Conservation (phyloP, 176 grass and related monocot genomes). For the Oryza meyeriana region DNA sequence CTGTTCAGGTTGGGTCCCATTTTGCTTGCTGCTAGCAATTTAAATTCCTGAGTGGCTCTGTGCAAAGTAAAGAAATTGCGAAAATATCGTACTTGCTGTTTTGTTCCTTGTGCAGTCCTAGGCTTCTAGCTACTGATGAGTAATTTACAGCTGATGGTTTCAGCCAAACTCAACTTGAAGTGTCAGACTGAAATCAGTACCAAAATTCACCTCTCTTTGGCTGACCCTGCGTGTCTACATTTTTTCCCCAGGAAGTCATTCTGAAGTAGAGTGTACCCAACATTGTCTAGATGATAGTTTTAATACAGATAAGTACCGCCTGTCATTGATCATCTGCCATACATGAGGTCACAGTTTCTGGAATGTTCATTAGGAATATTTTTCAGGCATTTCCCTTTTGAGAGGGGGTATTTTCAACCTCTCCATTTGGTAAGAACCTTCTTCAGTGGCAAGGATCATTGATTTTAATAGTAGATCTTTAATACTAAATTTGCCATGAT, state of each 20-base stretch:
- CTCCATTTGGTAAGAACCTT: not conserved
- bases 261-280: conserved; percentile 41
- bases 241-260: not conserved
- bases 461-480: not conserved
- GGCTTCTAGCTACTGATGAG: not conserved
- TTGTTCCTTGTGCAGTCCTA: not conserved
- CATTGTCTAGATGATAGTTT: conserved; percentile 51
- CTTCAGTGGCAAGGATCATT: not conserved
- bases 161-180: not conserved
- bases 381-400: not conserved
- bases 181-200: not conserved
- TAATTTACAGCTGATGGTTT: not conserved
- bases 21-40: not conserved
- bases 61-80: too few relatives aligned
- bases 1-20: too few relatives aligned
- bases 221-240: too few relatives aligned
- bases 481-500: not conserved
- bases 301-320: not conserved
- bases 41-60: not conserved
- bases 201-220: too few relatives aligned
- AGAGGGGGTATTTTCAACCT: not conserved
- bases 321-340: not conserved
- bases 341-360: not conserved
- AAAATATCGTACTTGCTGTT: not conserved
- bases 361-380: not conserved